Base-by-base conservation (phyloP, 2,329 filamentous ascomycete species). In the Bipolaris victoriae region DNA sequence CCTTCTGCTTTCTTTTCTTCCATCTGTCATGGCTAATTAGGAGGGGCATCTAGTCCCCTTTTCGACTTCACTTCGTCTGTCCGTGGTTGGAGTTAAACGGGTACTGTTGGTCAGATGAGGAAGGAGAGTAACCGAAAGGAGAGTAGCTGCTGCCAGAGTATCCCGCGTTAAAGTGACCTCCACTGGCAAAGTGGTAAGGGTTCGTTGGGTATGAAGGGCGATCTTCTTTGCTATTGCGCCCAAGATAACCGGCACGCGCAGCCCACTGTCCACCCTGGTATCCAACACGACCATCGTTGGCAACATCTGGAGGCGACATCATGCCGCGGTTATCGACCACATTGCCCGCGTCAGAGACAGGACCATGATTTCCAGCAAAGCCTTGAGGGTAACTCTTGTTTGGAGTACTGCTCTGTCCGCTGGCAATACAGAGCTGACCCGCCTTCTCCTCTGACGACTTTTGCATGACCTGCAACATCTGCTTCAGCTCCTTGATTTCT, bases 401-500 rank as follows among this genome's bases (percentile, higher is more conserved):
- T n/a, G 51, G 40, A 24, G 26, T 50, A 7, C 56, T 51, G 20
- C 45, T 24, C 20, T 57, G 40, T 36, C 37, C 47, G 29, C 51
- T 39, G 20, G 41, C 39, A 16, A 39, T 7, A 20, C 44, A 46
- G 47, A 58, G 51, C 33, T 54, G 50, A 26, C 44, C 20, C 11
- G 33, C 7, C 44, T 49, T 64, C 20, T 48, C 9, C 43, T 66
- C 59, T 31, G 62, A 29, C 5, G 53, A 54, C 58, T 68, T 68
- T 53, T 73, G 68, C 35, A 76, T 47, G 11, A 61, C 60, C 35
- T 62, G 46, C 18, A 75, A 37, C 10, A 57, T 55, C 50, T 69
- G 68, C 36, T 72, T 67, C 15, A 76, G 52, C 9, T 63, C 65
- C 45, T 66, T 67, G 33, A 77, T 63, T 7, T 60, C 60, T 11